Conservation (phyloP, 768 basidiomycete genomes). For the Leucogyrophana mollusca region DNA sequence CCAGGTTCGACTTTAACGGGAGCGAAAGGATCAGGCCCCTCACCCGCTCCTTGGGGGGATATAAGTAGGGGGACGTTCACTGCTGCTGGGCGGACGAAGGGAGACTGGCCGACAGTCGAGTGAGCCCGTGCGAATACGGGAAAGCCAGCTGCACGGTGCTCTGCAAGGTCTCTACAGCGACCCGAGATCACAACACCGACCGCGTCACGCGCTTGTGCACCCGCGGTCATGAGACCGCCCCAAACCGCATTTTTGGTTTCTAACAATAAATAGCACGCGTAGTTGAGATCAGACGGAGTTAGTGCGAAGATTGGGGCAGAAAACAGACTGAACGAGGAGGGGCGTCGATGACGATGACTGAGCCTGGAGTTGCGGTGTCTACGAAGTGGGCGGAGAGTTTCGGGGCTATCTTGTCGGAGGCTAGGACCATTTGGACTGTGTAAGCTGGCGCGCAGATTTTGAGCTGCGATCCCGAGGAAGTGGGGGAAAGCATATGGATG, state of each 20-base stretch:
- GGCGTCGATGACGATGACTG: conserved; percentile 71
- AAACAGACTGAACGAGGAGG: conserved; percentile 57
- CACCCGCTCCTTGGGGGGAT: conserved; percentile 27
- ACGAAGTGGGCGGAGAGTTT: conserved; percentile 75
- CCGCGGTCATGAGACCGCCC: conserved; percentile 91
- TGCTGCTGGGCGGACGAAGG: conserved; percentile 79
- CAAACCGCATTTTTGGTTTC: conserved; percentile 82
- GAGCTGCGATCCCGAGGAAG: conserved; percentile 30
- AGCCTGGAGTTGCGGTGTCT: conserved; percentile 65
- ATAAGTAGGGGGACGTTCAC: conserved; percentile 66
- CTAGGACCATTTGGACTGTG: conserved; percentile 80
- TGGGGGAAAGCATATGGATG: conserved; percentile 49
- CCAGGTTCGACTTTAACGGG: conserved; percentile 63
- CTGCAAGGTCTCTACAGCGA: conserved; percentile 79
- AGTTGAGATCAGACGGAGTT: not conserved
- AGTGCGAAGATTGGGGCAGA: conserved; percentile 9
- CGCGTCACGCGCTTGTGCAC: conserved; percentile 69
- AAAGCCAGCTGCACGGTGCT: conserved; percentile 68
- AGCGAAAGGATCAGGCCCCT: conserved; percentile 44
- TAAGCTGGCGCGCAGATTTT: conserved; percentile 77
- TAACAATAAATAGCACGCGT: conserved; percentile 19
- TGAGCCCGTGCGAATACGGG: conserved; percentile 81
- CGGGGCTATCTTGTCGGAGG: conserved; percentile 57
- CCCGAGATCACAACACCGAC: conserved; percentile 81
- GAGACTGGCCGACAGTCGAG: conserved; percentile 83